A percentile compares a stretch with the other conserved stretches of the same genome.
Conservation (phyloP, 2,329 filamentous ascomycete genomes). For the Metarhizium brunneum region DNA sequence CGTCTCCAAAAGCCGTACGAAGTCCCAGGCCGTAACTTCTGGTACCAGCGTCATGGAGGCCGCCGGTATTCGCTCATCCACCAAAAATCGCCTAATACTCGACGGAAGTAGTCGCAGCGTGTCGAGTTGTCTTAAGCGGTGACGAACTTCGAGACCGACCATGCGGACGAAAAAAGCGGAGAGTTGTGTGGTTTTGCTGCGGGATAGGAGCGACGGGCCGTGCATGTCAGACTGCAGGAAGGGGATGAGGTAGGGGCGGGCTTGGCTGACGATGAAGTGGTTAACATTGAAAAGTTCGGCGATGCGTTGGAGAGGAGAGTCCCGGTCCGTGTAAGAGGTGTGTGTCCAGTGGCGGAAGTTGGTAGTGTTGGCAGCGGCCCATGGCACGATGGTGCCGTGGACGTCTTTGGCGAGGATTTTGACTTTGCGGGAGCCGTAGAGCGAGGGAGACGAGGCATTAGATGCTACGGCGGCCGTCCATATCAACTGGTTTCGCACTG, state of each 20-base stretch:
- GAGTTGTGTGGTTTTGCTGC: constrained; percentile 46
- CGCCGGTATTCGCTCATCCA: constrained; percentile 74
- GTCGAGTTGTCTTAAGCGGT: constrained; percentile 74
- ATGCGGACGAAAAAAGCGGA: constrained; percentile 55
- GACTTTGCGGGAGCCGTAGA: constrained; percentile 55
- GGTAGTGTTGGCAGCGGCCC: constrained; percentile 53
- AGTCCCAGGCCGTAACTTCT: constrained; percentile 63
- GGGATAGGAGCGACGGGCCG: constrained; percentile 55
- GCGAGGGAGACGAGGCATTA: constrained; percentile 55
- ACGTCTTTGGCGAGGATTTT: constrained; percentile 70
- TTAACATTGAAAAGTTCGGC: constrained; percentile 86
- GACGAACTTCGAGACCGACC: constrained; percentile 66
- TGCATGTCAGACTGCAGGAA: constrained; percentile 77
- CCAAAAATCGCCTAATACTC: constrained; percentile 63
- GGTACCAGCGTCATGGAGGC: constrained; percentile 75
- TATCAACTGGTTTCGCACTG: constrained; percentile 48
- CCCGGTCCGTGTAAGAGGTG: constrained; percentile 55
- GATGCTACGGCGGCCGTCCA: constrained; percentile 73
- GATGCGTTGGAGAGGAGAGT: constrained; percentile 58
- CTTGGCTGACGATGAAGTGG: constrained; percentile 91
- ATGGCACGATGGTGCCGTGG: constrained; percentile 62
- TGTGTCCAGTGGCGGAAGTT: constrained; percentile 62
- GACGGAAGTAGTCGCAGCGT: constrained; percentile 63
- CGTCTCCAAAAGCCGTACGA: constrained; percentile 71
- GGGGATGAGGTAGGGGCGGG: constrained; percentile 79